These are phyloP conservation scores for Cytospora schulzeri DNA, from an alignment of 2,329 filamentous ascomycete genomes.

Conservation along the genomic window DNA sequence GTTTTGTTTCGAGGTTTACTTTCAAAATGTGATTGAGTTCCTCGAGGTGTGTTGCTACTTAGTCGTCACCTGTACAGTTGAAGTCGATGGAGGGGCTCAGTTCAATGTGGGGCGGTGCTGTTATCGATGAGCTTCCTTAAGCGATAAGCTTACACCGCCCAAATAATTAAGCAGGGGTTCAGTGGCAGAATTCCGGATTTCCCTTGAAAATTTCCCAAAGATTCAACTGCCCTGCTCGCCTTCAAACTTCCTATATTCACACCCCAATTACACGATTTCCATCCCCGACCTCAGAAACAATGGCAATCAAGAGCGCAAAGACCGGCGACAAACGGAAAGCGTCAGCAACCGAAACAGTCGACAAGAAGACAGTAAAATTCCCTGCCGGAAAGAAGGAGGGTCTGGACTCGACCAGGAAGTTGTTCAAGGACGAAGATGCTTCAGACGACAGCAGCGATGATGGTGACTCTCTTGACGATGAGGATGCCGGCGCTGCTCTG, in stretches of 20 bases:
- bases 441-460: slow-evolving; percentile 42
- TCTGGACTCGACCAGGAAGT: slow-evolving; percentile 38
- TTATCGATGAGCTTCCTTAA: slow-evolving; percentile 13
- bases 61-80: background rate
- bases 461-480: slow-evolving; percentile 46
- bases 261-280: background rate
- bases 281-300: slow-evolving; percentile 34
- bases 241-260: background rate
- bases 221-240: background rate
- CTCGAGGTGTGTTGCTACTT: background rate
- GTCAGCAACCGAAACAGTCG: slow-evolving; percentile 46
- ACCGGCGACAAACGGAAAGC: slow-evolving; percentile 61
- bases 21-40: background rate
- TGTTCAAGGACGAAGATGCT: slow-evolving; percentile 38
- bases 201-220: slow-evolving; percentile 21
- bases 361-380: slow-evolving; percentile 46
- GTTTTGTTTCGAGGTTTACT: slow-evolving; percentile 14
- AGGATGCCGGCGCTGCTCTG: slow-evolving; percentile 56
- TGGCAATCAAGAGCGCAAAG: slow-evolving; percentile 52
- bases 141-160: slow-evolving; percentile 14
- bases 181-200: slow-evolving; percentile 21
- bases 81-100: background rate
- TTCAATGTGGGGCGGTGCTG: slow-evolving; percentile 4
- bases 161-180: slow-evolving; percentile 8
- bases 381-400: slow-evolving; percentile 53